Evolutionary conservation across 345 rosid genomes (phyloP), one percentile per base, ranked within the genome.

Genomic region (Euphorbia pulcherrima): DNA sequence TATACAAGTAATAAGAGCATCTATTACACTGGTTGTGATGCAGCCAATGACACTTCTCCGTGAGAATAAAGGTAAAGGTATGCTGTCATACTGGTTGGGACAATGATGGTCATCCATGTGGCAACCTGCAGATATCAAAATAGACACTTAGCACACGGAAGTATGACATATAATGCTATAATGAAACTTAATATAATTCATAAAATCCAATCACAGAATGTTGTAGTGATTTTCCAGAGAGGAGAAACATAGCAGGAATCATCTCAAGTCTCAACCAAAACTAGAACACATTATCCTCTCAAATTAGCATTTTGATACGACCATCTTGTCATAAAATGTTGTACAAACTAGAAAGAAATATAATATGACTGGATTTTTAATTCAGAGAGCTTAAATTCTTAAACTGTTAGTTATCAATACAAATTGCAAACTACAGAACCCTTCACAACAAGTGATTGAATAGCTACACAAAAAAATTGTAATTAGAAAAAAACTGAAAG

Each of bases 11-110:
- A 47, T 46, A 58, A 64, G 67, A 72, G 87, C 92, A 83, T 94
- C 99, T 94, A 94, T 89, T 94, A 94, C 97, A 94, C 97, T 83
- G 99, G 97, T 88, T 94, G 97, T 70, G 88, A 89, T 63, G 99
- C 99, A 60, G 97, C 99, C 83, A 87, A 78, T 3, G 88, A 85
- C 24, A 89, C 95, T 84, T 94, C 97, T 73, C 99, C 97, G 26
- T 87, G 96, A 27, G 99, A 94, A 82, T 94, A 94, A 26, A 94
- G 92, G 79, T 88, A 89, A 62, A 94, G 86, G 80, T 94, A 94
- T 2, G 97, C 89, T n/a, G 97, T 89, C 97, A 94, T 89, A 80
- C 99, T 94, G 53, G 92, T 84, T 55, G 97, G 85, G 65, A 91
- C 96, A 56, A 87, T 53, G 56, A 85, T 89, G 58, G 97, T 94